A percentile compares a stretch with the other conserved stretches of the same genome.
Evolutionary conservation across 495 filamentous ascomycete species (phyloP).

Genomic region (Penicillium roqueforti): DNA sequence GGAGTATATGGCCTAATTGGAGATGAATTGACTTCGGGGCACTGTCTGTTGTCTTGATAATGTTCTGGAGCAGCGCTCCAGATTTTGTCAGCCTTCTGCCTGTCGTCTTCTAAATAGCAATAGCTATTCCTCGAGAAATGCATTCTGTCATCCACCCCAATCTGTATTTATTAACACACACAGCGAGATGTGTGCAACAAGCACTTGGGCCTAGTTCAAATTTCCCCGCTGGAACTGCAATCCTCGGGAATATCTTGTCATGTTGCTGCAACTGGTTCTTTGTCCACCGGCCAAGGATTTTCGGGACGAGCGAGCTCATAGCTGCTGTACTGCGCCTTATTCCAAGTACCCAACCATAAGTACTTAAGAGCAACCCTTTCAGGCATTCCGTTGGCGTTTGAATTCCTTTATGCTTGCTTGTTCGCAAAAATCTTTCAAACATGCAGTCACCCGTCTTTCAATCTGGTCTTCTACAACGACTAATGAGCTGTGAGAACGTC

Average conservation of each 20-base stretch:
- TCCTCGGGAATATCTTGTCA: neutral
- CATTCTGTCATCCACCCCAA: neutral
- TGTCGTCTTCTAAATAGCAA: conserved; percentile 3
- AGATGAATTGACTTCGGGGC: neutral
- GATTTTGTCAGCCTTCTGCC: neutral
- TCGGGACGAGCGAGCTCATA: neutral
- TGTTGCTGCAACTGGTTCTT: neutral
- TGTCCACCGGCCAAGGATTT: neutral
- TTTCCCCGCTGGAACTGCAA: conserved; percentile 1
- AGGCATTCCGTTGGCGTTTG: neutral
- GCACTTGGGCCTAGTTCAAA: neutral
- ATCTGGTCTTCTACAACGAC: neutral
- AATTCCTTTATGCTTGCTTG: neutral
- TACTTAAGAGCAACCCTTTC: neutral
- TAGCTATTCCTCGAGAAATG: conserved; percentile 4
- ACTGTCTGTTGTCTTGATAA: neutral
- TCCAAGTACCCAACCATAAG: neutral
- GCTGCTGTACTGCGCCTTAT: neutral
- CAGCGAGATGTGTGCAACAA: neutral
- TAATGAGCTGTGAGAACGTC: neutral
- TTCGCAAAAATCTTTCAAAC: neutral
- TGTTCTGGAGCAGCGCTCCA: neutral
- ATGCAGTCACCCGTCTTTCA: neutral
- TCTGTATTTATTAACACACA: neutral
- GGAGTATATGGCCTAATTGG: conserved; percentile 7